These are phyloP conservation scores for Diutina rugosa DNA, from an alignment of 1,139 yeast genomes.

Conservation along the genomic window DNA sequence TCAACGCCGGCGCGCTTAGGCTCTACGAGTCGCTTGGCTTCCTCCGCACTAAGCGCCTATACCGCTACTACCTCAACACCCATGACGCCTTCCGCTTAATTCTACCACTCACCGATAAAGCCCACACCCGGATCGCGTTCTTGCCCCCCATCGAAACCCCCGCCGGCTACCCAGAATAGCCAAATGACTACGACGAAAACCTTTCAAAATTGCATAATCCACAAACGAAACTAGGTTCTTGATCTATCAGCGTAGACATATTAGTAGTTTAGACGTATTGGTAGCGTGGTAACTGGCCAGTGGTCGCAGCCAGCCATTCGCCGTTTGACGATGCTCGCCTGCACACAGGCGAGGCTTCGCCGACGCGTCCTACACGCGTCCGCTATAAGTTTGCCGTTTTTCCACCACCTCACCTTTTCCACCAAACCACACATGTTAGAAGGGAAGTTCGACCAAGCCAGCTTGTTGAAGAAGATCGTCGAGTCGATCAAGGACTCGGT, in stretches of 20 bases:
- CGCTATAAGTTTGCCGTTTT: not conserved
- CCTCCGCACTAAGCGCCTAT: constrained; percentile 65
- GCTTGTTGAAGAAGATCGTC: constrained; percentile 79
- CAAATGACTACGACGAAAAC: not conserved
- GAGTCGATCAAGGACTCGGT: constrained; percentile 92
- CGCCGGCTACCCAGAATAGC: not conserved
- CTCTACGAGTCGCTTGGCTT: constrained; percentile 85
- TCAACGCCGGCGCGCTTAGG: constrained; percentile 60
- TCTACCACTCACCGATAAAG: constrained; percentile 8
- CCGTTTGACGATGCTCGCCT: not conserved
- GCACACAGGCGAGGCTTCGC: not conserved
- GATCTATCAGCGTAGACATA: too few species aligned
- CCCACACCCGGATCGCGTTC: constrained; percentile 6
- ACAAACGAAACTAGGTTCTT: too few species aligned
- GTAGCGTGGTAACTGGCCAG: too few species aligned
- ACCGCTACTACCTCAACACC: constrained; percentile 78
- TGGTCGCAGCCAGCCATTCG: not conserved
- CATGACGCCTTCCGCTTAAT: constrained; percentile 86
- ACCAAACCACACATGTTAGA: constrained; percentile 53
- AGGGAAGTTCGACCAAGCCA: constrained; percentile 92
- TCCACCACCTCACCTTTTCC: not conserved
- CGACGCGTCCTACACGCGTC: not conserved
- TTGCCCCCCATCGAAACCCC: constrained; percentile 2
- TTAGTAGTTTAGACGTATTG: too few species aligned
- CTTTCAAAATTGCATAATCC: not conserved